Evolutionary conservation across 805 yeast species (phyloP).

Genomic region (Sugiyamaella qingdaonensis): DNA sequence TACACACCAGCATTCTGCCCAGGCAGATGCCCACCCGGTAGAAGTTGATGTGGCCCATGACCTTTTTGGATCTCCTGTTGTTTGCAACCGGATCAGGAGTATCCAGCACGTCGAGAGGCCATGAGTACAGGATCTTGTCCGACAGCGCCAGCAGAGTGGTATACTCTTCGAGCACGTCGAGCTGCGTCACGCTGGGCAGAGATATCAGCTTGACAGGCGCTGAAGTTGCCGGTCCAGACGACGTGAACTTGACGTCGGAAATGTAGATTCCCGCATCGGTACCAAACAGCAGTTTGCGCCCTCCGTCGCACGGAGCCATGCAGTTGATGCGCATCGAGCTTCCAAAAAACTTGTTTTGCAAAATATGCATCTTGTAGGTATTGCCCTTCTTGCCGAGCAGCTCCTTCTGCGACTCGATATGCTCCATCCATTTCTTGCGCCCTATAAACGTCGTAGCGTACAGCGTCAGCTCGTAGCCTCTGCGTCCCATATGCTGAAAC

Average conservation of each 20-base stretch:
- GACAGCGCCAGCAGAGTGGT: slow-evolving; percentile 74
- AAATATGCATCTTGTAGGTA: slow-evolving; percentile 70
- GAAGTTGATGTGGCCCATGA: slow-evolving; percentile 82
- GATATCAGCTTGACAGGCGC: slow-evolving; percentile 69
- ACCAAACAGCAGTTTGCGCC: slow-evolving; percentile 83
- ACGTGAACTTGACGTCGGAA: slow-evolving; percentile 57
- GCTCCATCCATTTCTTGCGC: slow-evolving; percentile 76
- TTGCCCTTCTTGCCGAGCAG: slow-evolving; percentile 68
- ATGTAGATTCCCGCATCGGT: slow-evolving; percentile 89
- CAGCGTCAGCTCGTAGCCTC: slow-evolving; percentile 43
- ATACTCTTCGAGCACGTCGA: slow-evolving; percentile 89
- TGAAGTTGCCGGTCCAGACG: slow-evolving; percentile 35
- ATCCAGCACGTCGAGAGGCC: slow-evolving; percentile 59
- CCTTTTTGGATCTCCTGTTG: slow-evolving; percentile 61
- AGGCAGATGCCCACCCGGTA: slow-evolving; percentile 92
- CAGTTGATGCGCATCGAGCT: slow-evolving; percentile 76
- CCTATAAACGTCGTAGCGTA: slow-evolving; percentile 44
- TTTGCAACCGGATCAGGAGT: slow-evolving; percentile 40
- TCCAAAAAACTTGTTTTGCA: slow-evolving; percentile 72
- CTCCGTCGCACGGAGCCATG: slow-evolving; percentile 92
- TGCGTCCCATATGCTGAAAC: slow-evolving; percentile 47
- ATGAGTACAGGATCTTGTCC: slow-evolving; percentile 76
- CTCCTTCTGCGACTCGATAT: slow-evolving; percentile 73
- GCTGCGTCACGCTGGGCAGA: slow-evolving; percentile 74
- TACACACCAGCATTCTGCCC: slow-evolving; percentile 83